Evolutionary conservation across 768 basidiomycete species (phyloP).

Genomic region (Cubamyces sp.): DNA sequence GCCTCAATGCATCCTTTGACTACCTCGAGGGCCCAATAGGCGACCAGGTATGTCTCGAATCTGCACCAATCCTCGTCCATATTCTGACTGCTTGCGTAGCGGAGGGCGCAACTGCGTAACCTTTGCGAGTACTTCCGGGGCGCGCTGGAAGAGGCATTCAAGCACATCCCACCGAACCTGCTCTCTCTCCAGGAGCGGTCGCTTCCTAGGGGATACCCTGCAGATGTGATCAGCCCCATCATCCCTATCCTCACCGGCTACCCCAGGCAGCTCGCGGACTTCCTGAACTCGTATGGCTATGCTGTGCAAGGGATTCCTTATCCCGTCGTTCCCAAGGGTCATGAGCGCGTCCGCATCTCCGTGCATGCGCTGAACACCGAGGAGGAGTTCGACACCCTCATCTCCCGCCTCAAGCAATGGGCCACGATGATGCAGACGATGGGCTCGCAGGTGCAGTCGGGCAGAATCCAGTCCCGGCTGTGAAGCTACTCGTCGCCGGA

Average conservation of each 20-base stretch:
- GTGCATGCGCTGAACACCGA: constrained; percentile 25
- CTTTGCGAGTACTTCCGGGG: constrained; percentile 15
- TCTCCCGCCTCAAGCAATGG: constrained; percentile 17
- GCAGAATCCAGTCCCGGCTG: constrained; percentile 1
- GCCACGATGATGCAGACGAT: constrained; percentile 11
- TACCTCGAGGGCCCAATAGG: constrained; percentile 19
- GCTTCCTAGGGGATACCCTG: constrained; percentile 15
- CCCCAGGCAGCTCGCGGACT: constrained; percentile 17
- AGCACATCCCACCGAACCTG: constrained; percentile 12
- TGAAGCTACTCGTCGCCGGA: background rate
- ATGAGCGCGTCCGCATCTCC: constrained; percentile 27
- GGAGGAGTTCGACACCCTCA: constrained; percentile 32
- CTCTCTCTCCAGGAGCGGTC: constrained; percentile 12
- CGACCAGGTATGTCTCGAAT: constrained; percentile 10
- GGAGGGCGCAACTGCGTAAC: constrained; percentile 1
- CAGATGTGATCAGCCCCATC: constrained; percentile 19
- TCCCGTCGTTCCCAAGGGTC: constrained; percentile 22
- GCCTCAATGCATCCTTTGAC: constrained; percentile 16
- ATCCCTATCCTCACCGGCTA: constrained; percentile 20
- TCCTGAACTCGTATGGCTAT: constrained; percentile 20
- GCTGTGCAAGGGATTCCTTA: constrained; percentile 19
- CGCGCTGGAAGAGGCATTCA: constrained; percentile 3
- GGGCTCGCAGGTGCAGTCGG: background rate
- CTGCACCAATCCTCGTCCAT: background rate
- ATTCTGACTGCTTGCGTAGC: background rate